Base-by-base conservation (phyloP, 177 flowering plant genomes). In the Vitis hybrid region DNA sequence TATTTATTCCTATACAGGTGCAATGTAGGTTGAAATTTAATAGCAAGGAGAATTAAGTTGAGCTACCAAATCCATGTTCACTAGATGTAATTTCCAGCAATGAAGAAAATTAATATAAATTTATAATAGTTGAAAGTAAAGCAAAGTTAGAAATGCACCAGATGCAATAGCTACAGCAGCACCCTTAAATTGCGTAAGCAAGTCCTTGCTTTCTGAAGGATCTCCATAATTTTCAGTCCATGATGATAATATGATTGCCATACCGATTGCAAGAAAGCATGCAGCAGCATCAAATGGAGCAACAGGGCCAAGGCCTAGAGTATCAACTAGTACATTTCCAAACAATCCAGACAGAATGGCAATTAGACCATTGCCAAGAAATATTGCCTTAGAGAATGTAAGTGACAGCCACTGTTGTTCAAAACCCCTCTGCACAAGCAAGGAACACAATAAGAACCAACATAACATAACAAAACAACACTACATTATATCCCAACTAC, bases 171-270 rank as follows among this genome's bases (percentile, higher is more conserved):
- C 97, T 12, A 84, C 85, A 52, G 99, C 97, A 69, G 99, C 99
- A 75, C 85, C 90, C 82, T 77, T 86, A 80, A 94, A 94, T 73
- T 94, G 98, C 75, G 92, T 77, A 64, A 93, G 88, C 83, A 95
- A 79, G 82, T 93, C 94, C 80, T 95, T 95, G 85, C 60, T 93
- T 67, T 95, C 98, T 14, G 99, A 93, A 74, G 97, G 83, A 66
- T 95, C 97, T 70, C 99, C 99, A 79, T 83, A 93, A 71, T 93
- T 95, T 75, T 95, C 99, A 15, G 81, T 81, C 99, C 99, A 95
- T 59, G 99, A 79, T 60, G 97, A 89, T 34, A 95, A 56, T 65
- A 95, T 95, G 51, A 95, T 64, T 19, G 92, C 89, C 99, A 95
- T 88, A 30, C 99, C 94, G 68, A 90, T 82, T 8, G 92, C 87